phyloP scores from a whole-genome alignment of 1,284 basidiomycete genomes.

The Cryptococcus sp. region DNA sequence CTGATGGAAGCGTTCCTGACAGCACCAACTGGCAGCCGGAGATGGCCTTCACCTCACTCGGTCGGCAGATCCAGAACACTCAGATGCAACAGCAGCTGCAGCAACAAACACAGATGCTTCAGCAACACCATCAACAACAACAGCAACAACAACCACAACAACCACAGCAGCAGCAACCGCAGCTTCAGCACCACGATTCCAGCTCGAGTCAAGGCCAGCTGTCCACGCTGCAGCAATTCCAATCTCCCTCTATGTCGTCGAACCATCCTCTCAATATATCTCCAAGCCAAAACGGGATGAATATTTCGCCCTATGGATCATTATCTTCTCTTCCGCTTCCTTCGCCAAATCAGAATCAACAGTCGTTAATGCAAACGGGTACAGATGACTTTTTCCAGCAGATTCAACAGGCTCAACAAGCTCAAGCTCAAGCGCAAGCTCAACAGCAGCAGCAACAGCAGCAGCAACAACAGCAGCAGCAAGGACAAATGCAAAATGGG shows the following conservation, averaged over 20 bases:
- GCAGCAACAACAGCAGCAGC: slow-evolving; percentile 7
- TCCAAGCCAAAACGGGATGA: not conserved
- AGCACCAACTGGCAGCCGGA: slow-evolving; percentile 21
- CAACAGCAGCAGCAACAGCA: slow-evolving; percentile 10
- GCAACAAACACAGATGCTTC: not conserved
- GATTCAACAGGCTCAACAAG: slow-evolving; percentile 6
- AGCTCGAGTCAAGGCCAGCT: slow-evolving; percentile 1
- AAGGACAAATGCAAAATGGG: slow-evolving; percentile 1
- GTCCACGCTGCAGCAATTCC: not conserved
- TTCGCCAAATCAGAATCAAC: slow-evolving; percentile 8
- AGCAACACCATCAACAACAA: slow-evolving; percentile 1
- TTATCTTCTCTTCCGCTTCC: slow-evolving; percentile 12
- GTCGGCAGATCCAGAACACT: slow-evolving; percentile 5
- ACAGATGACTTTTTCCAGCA: slow-evolving; percentile 2
- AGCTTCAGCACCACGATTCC: slow-evolving; percentile 4
- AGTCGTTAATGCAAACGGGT: slow-evolving; percentile 4
- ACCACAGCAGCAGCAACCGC: slow-evolving; percentile 4
- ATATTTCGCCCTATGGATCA: slow-evolving; percentile 17
- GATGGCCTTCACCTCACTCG: slow-evolving; percentile 10
- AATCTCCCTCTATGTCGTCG: not conserved
- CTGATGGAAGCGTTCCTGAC: slow-evolving; percentile 20
- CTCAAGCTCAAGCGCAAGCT: not conserved
- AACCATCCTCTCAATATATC: too few relatives aligned
- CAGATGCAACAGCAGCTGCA: slow-evolving; percentile 1
- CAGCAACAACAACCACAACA: slow-evolving; percentile 6